A percentile compares a stretch with the other conserved stretches of the same genome.
Conservation (phyloP, 768 basidiomycete genomes). For the Boletus reticulatus region DNA sequence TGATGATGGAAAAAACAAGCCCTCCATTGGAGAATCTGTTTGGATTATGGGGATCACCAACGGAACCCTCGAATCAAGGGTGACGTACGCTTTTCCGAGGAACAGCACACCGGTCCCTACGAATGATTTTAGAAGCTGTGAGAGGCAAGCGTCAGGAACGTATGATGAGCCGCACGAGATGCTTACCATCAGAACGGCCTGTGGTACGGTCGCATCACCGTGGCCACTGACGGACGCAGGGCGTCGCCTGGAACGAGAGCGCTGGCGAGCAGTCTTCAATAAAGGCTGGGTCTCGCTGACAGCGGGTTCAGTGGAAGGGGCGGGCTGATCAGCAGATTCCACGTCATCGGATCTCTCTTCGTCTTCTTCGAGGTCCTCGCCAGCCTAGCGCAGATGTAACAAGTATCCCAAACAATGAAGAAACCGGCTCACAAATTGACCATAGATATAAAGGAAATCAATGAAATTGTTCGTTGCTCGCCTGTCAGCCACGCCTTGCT, state of each 20-base stretch:
- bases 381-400: slow-evolving; percentile 53
- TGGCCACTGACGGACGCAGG: slow-evolving; percentile 56
- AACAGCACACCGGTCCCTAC: slow-evolving; percentile 96
- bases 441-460: slow-evolving; percentile 92
- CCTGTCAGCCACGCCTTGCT: slow-evolving; percentile 59
- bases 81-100: slow-evolving; percentile 80
- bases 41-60: slow-evolving; percentile 2
- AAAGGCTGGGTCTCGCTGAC: slow-evolving; percentile 56
- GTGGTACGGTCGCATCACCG: slow-evolving; percentile 87
- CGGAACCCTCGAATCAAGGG: not conserved
- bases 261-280: slow-evolving; percentile 42
- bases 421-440: slow-evolving; percentile 79
- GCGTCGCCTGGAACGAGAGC: slow-evolving; percentile 54
- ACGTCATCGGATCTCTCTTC: slow-evolving; percentile 63
- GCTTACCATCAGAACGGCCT: slow-evolving; percentile 90
- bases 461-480: slow-evolving; percentile 82
- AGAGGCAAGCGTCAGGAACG: not conserved
- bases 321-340: slow-evolving; percentile 38
- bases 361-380: slow-evolving; percentile 89
- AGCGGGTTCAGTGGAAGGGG: slow-evolving; percentile 3
- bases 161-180: not conserved
- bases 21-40: slow-evolving; percentile 93
- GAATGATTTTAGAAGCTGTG: slow-evolving; percentile 85
- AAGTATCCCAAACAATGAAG: not conserved
- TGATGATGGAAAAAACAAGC: slow-evolving; percentile 79